These are phyloP conservation scores for Magnaporthiopsis incrustans DNA, from an alignment of 2,329 filamentous ascomycete genomes.

Conservation along the genomic window DNA sequence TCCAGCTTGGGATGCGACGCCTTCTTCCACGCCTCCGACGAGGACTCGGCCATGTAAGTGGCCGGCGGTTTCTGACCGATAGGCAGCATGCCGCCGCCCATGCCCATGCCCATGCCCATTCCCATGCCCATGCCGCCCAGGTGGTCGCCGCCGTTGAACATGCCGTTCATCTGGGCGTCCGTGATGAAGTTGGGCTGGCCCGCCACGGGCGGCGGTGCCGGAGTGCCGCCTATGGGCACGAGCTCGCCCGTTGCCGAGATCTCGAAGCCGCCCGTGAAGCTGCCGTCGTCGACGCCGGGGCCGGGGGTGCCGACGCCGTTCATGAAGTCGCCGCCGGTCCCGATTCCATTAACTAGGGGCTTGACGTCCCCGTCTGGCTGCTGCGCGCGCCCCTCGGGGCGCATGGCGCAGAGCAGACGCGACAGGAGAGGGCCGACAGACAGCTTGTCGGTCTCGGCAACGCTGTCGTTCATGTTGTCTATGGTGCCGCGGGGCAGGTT, in stretches of 20 bases:
- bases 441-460: constrained; percentile 81
- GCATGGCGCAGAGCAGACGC: constrained; percentile 70
- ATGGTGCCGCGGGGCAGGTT: constrained; percentile 82
- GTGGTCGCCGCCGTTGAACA: background rate
- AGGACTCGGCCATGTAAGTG: constrained; percentile 70
- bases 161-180: constrained; percentile 1
- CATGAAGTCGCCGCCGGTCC: constrained; percentile 33
- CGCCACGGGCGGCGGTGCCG: constrained; percentile 1
- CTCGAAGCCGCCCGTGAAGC: constrained; percentile 6
- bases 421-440: constrained; percentile 82
- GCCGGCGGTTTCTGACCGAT: constrained; percentile 53
- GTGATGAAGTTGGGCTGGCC: background rate
- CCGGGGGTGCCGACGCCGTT: constrained; percentile 30
- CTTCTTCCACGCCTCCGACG: constrained; percentile 70
- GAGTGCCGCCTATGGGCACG: constrained; percentile 5
- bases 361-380: constrained; percentile 40
- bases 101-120: constrained; percentile 11
- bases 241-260: constrained; percentile 6
- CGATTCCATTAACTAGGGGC: constrained; percentile 32
- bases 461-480: constrained; percentile 77
- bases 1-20: constrained; percentile 69
- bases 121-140: constrained; percentile 19
- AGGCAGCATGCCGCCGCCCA: constrained; percentile 9
- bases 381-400: constrained; percentile 60
- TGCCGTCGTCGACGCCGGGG: constrained; percentile 27